A percentile compares a stretch with the other conserved stretches of the same genome.
Evolutionary conservation across 140 eudicot genomes (phyloP).

Genomic region (Flaveria floridana): DNA sequence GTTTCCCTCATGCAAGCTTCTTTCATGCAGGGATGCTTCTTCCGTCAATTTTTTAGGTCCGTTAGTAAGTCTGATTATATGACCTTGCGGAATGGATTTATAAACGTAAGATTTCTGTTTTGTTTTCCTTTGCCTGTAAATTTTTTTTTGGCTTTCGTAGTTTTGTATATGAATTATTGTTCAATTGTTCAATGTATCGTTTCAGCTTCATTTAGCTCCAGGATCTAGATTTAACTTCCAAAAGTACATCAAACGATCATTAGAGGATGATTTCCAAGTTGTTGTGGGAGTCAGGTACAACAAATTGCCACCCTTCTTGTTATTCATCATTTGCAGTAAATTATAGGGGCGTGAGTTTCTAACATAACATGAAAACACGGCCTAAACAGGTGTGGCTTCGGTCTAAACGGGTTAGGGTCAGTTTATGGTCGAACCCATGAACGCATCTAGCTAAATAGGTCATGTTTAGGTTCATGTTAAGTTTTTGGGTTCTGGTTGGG

Average conservation of each 20-base stretch:
- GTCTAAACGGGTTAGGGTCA: too few species aligned
- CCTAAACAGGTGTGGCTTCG: too few species aligned
- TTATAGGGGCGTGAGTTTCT: too few species aligned
- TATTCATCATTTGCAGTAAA: background rate
- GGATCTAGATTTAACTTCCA: constrained; percentile 81
- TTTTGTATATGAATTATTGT: background rate
- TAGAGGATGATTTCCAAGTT: constrained; percentile 83
- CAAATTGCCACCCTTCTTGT: background rate
- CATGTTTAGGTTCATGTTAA: too few species aligned
- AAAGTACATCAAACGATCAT: constrained; percentile 81
- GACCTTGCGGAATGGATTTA: constrained; percentile 85
- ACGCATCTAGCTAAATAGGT: too few species aligned
- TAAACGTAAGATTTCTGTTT: constrained; percentile 50
- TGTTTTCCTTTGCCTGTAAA: constrained; percentile 3
- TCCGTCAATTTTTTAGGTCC: constrained; percentile 76
- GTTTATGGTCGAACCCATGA: too few species aligned
- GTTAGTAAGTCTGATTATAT: constrained; percentile 74
- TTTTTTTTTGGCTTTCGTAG: background rate
- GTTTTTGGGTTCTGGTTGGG: too few species aligned
- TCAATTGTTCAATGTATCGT: background rate
- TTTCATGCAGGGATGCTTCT: constrained; percentile 69
- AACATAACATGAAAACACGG: too few species aligned
- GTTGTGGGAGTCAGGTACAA: constrained; percentile 82
- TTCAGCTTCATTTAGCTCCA: constrained; percentile 68
- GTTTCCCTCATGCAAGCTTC: constrained; percentile 5